Conservation (phyloP, 768 basidiomycete genomes). For the Mycena albidolilacea region DNA sequence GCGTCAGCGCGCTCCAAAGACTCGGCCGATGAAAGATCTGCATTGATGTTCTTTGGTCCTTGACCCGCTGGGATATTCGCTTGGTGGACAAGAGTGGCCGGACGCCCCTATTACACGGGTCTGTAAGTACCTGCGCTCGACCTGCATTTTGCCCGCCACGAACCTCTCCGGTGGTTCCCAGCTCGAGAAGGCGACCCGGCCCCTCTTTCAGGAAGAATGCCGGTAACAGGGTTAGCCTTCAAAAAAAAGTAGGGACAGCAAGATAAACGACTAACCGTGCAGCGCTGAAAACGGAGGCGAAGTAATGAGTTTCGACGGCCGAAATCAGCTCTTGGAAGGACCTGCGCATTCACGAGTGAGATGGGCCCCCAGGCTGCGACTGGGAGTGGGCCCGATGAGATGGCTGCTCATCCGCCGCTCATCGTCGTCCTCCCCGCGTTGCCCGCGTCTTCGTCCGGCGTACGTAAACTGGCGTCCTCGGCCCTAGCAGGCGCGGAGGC, state of each 20-base stretch:
- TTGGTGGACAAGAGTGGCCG: slow-evolving; percentile 58
- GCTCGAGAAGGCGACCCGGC: slow-evolving; percentile 71
- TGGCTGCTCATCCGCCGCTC: background rate
- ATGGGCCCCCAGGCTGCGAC: too few relatives aligned
- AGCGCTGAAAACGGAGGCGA: background rate
- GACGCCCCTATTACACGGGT: too few relatives aligned
- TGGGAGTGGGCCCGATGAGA: too few relatives aligned
- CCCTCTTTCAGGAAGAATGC: slow-evolving; percentile 94
- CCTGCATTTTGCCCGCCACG: slow-evolving; percentile 50
- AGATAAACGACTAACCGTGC: slow-evolving; percentile 9
- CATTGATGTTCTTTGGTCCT: slow-evolving; percentile 74
- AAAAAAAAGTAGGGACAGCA: slow-evolving; percentile 1
- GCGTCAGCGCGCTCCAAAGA: background rate
- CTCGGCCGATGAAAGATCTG: background rate
- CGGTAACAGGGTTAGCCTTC: slow-evolving; percentile 52
- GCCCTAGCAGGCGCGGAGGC: too few relatives aligned
- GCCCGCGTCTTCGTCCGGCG: background rate
- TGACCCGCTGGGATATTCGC: slow-evolving; percentile 64
- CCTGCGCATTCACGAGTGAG: too few relatives aligned
- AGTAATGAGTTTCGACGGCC: too few relatives aligned
- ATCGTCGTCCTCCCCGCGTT: background rate
- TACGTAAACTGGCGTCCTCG: background rate
- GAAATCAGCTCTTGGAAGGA: too few relatives aligned
- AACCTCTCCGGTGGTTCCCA: slow-evolving; percentile 72
- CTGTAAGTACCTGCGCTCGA: slow-evolving; percentile 64